Evolutionary conservation across 2,329 filamentous ascomycete genomes (phyloP).

Genomic region (Neoarthrinium moseri): DNA sequence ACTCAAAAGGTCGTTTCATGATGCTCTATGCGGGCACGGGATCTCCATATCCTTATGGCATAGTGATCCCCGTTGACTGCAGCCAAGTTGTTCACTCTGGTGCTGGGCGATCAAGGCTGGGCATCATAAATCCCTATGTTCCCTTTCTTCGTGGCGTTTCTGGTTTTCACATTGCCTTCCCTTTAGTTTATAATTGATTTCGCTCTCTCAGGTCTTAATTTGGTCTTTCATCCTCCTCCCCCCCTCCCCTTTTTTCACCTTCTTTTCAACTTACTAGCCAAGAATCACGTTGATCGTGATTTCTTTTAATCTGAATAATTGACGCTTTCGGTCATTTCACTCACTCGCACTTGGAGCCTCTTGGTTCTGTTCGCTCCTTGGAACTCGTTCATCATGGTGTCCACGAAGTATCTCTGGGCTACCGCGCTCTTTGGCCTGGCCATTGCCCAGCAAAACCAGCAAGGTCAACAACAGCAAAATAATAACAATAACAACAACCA

Average conservation of each 20-base stretch:
- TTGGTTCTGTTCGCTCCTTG: background rate
- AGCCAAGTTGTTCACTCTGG: no score
- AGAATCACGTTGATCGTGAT: constrained; percentile 11
- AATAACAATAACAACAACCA: constrained; percentile 16
- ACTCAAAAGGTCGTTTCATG: background rate
- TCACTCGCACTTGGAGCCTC: background rate
- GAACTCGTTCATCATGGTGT: background rate
- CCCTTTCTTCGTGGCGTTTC: background rate
- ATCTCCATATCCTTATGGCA: background rate
- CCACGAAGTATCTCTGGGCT: background rate
- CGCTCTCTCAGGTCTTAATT: background rate
- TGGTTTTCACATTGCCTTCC: background rate
- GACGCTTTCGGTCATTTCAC: background rate
- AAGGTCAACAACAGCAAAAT: constrained; percentile 12
- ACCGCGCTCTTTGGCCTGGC: constrained; percentile 1
- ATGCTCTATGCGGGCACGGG: background rate
- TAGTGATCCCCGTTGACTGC: no score
- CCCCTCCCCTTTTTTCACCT: constrained; percentile 2
- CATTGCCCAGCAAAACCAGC: constrained; percentile 5
- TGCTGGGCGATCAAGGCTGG: no score
- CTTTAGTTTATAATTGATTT: background rate
- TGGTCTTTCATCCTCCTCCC: background rate
- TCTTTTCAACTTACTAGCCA: constrained; percentile 1
- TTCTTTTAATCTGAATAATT: background rate
- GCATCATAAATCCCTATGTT: background rate